Conservation (phyloP, 2,329 filamentous ascomycete genomes). For the Verticillium nubilum region DNA sequence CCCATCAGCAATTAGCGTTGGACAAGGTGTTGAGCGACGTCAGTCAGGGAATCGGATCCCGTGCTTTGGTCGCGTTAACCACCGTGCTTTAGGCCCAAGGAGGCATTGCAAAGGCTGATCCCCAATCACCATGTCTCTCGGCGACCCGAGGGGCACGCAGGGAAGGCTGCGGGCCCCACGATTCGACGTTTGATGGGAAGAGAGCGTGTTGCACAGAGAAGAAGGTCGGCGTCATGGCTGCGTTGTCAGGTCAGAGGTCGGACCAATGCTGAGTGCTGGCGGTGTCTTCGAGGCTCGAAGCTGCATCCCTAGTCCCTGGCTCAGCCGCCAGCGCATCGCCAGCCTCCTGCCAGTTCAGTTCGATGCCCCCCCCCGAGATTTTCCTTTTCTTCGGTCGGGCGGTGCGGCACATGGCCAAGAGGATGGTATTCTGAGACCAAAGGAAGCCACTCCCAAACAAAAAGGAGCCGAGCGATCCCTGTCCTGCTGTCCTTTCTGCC, state of each 20-base stretch:
- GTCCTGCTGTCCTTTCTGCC: background rate
- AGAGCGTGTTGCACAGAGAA: background rate
- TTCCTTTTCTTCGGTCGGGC: background rate
- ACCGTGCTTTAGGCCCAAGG: background rate
- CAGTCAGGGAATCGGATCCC: background rate
- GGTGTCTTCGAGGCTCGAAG: background rate
- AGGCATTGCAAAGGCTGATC: background rate
- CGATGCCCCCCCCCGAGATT: background rate
- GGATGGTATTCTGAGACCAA: background rate
- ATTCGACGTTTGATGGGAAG: background rate
- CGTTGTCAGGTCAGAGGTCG: background rate
- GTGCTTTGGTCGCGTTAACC: background rate
- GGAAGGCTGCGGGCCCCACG: background rate
- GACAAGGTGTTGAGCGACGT: background rate
- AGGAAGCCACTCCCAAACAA: background rate
- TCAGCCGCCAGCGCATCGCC: background rate
- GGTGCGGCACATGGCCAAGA: background rate
- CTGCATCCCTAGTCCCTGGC: background rate
- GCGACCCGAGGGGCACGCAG: background rate
- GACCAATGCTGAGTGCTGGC: background rate
- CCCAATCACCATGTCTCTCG: background rate
- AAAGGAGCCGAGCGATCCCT: background rate
- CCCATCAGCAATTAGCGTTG: background rate
- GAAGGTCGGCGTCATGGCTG: background rate
- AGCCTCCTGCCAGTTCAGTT: background rate